Base-by-base conservation (phyloP, 352 stramenopile species). In the Phytophthora vignae region DNA sequence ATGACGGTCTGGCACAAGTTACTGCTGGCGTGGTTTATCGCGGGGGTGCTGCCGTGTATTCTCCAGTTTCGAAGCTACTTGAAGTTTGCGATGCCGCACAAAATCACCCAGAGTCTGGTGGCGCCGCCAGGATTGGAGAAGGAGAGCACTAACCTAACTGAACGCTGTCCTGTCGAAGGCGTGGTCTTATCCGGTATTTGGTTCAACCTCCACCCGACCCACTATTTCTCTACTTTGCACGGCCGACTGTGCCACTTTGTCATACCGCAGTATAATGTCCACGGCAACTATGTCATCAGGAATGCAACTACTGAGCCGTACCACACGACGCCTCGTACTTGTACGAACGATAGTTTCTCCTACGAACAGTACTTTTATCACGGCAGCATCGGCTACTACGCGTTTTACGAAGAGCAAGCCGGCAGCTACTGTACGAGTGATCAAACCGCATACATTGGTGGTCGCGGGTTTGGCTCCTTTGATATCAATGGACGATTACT, bases 251-350 rank as follows among this genome's bases (percentile, higher is more conserved):
- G 70, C 25, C 70, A 71, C 36, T 66, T 69, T 48, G 70, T 77
- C 5, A 31, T 61, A 2, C 70, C 70, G 1, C 70, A 77, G 46
- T 77, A 77, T 49, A 77, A 74, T n/a, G 62, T 77, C 10, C 70
- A 77, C 33, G 70, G 70, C 2, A 65, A 31, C 4, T 77, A 60
- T 53, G 22, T 63, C 42, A 74, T 77, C 17, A 55, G 59, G 33
- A 44, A 12, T 2, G 22, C 22, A 4, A 52, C n/a, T 12, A 11
- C 54, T 1, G 25, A 61, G 11, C 53, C 66, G 12, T 59, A 67
- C 49, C 61, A 63, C 31, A 73, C 58, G 27, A 59, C 58, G 8
- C 66, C 58, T 46, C 29, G 10, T 5, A 64, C 6, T 25, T 71
- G 64, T 27, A 40, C 49, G 2, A 38, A 71, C 17, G 49, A 56